Evolutionary conservation across 768 basidiomycete species (phyloP), one percentile per base, ranked within the genome.

Genomic region (Mycena crocata): DNA sequence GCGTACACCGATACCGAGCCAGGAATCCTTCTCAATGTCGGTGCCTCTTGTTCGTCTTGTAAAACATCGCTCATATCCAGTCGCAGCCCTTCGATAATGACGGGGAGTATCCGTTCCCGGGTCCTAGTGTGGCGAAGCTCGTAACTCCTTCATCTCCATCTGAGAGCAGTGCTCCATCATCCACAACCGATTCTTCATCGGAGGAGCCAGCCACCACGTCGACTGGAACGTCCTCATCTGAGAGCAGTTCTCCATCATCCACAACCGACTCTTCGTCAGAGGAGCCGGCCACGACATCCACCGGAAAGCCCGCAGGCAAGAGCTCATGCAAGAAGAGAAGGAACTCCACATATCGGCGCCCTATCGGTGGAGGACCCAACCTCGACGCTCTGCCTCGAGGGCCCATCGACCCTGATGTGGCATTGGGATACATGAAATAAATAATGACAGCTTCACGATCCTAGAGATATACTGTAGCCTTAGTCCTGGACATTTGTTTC

Each of bases 1-100:
- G 87, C 83, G 21, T 88, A 88, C 76, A 79, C 71, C 23, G 83
- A 86, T 68, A 80, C 62, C 17, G 87, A 88, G 55, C 82, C 88
- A 6, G 87, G 88, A 35, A 84, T 88, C 67, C 79, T 80, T 45
- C 83, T 79, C 12, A 70, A 73, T 42, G 83, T 84, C 64, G 69
- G 80, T 65, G 40, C 40, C 26, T 49, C 6, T 49, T 14, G 31
- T 7, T 28, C 44, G 8, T n/a, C 48, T 13, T 24, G 23, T 24
- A 24, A 19, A 23, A 24, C 44, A 6, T 24, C 26, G 23, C 44
- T 45, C 6, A 45, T 14, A 9, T 4, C 3, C 19, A 21, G n/a
- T 23, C 5, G 6, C 14, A 45, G 44, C 44, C 44, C 5, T 45
- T 19, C 21, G 44, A 45, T 24, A 24, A 45, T 14, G 26, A 19